Percentiles rank a stretch among this genome's conserved stretches.
Conservation (phyloP, 1,284 basidiomycete species). For the Hemileia vastatrix region DNA sequence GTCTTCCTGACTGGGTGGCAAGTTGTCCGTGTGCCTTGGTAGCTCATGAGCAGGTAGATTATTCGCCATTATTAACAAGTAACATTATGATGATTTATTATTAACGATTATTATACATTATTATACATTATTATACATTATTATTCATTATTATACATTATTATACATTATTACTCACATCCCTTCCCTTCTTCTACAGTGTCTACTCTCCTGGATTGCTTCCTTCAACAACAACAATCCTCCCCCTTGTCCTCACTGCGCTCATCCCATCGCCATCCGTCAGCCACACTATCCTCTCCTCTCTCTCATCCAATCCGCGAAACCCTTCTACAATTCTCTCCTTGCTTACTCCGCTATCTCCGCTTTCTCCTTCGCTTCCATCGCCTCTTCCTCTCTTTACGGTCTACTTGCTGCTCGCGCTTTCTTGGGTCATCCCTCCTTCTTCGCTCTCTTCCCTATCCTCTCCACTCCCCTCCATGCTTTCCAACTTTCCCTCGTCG, state of each 20-base stretch:
- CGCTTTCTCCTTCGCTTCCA: conserved; percentile 10
- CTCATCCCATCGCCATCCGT: conserved; percentile 7
- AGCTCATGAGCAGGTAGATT: conserved; percentile 14
- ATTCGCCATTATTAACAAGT: too few species aligned
- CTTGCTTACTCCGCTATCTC: too few species aligned
- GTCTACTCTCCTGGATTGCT: conserved; percentile 20
- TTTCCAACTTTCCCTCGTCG: conserved; percentile 18
- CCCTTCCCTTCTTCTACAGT: neutral
- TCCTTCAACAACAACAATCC: too few species aligned
- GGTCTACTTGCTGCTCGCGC: conserved; percentile 17
- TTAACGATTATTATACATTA: neutral
- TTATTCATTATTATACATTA: neutral
- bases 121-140: neutral
- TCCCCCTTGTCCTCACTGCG: too few species aligned
- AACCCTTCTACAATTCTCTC: conserved; percentile 13
- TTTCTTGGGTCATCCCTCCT: conserved; percentile 11
- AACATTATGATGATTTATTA: neutral
- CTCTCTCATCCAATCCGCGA: conserved; percentile 16
- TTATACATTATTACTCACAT: neutral
- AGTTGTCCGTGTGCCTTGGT: conserved; percentile 17
- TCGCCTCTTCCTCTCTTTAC: conserved; percentile 16
- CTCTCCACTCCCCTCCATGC: conserved; percentile 9
- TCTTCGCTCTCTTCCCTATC: too few species aligned
- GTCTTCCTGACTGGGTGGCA: conserved; percentile 7
- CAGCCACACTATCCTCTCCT: conserved; percentile 10